phyloP scores from a whole-genome alignment of 257 asterid species.

The Marsdenia floribunda region DNA sequence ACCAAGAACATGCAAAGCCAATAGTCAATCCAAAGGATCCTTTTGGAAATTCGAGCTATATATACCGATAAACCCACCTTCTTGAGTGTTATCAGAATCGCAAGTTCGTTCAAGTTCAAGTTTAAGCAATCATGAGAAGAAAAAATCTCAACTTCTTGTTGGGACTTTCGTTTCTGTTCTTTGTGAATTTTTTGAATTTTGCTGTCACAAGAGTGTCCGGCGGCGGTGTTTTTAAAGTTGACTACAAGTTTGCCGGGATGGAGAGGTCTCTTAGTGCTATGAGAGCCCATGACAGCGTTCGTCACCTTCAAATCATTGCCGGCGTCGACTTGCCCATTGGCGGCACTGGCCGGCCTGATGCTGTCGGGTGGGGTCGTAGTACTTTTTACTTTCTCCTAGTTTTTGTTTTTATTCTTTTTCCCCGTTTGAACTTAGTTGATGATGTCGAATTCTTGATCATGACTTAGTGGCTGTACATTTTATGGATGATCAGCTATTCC shows the following conservation, averaged over 20 bases:
- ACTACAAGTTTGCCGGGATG: slow-evolving; percentile 69
- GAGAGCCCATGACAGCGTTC: slow-evolving; percentile 77
- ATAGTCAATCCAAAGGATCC: neutral
- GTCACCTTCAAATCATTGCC: slow-evolving; percentile 74
- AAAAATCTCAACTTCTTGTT: neutral
- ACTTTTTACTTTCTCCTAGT: neutral
- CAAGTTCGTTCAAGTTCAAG: neutral
- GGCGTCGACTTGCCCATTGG: slow-evolving; percentile 99
- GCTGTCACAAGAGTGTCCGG: slow-evolving; percentile 15
- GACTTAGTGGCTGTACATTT: neutral
- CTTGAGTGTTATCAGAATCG: neutral
- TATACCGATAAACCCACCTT: neutral
- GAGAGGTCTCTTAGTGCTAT: slow-evolving; percentile 70
- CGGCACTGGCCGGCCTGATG: slow-evolving; percentile 95
- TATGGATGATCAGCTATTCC: neutral
- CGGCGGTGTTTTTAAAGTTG: slow-evolving; percentile 59
- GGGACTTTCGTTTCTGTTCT: neutral
- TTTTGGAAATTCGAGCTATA: neutral
- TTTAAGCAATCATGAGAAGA: slow-evolving; percentile 1
- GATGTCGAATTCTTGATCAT: neutral
- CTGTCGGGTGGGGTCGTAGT: slow-evolving; percentile 57
- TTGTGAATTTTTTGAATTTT: slow-evolving; percentile 9
- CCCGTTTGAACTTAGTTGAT: neutral
- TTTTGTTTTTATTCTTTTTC: neutral
- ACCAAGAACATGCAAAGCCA: slow-evolving; percentile 3